Evolutionary conservation across 441 rosid species (phyloP).

Genomic region (Brassica hybrid): DNA sequence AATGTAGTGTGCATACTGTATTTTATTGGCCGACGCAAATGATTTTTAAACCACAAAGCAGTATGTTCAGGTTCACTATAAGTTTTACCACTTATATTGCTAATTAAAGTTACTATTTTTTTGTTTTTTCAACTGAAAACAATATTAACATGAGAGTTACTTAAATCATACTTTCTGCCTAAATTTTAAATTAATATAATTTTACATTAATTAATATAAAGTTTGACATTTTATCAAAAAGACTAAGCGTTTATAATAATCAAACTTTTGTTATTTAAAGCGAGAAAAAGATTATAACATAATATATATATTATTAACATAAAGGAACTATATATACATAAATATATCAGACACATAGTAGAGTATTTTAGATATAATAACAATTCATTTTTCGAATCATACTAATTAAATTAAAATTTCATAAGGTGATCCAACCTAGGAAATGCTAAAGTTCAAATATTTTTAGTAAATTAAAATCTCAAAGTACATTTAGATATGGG

Average conservation of each 20-base stretch:
- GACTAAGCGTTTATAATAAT: background rate
- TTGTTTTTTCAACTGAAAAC: no score
- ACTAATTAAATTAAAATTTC: background rate
- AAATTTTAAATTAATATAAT: no score
- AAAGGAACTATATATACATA: no score
- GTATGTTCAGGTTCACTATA: background rate
- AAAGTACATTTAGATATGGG: background rate
- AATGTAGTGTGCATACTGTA: conserved; percentile 8
- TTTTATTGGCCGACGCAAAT: conserved; percentile 29
- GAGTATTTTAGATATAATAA: background rate
- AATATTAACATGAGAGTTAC: no score
- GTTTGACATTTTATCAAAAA: no score
- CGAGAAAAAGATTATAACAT: background rate
- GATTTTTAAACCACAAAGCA: background rate
- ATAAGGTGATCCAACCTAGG: background rate
- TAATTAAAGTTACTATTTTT: background rate
- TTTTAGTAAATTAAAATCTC: background rate
- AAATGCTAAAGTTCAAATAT: background rate
- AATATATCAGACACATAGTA: background rate
- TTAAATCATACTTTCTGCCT: no score
- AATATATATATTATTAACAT: background rate
- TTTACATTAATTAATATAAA: no score
- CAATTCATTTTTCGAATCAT: background rate
- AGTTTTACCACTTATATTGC: background rate
- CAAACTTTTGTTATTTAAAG: background rate